Evolutionary conservation across 2,329 filamentous ascomycete species (phyloP).

Genomic region (Trichoderma hamatum): DNA sequence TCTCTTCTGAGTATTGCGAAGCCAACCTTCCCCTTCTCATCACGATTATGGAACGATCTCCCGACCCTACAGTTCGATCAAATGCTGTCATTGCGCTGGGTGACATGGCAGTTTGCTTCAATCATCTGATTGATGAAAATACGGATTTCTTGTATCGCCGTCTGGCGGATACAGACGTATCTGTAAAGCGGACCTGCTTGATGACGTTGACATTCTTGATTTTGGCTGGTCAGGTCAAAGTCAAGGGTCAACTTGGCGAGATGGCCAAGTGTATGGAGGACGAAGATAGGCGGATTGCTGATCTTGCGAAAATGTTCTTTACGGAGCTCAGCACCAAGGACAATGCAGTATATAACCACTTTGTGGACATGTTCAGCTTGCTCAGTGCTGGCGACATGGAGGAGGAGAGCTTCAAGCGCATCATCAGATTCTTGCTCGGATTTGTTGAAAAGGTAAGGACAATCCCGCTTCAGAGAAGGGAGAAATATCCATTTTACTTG

Average conservation of each 20-base stretch:
- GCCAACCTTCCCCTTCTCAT: conserved; percentile 89
- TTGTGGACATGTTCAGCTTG: conserved; percentile 97
- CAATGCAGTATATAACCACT: conserved; percentile 98
- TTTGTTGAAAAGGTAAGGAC: conserved; percentile 91
- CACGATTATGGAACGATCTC: conserved; percentile 94
- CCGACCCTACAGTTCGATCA: conserved; percentile 88
- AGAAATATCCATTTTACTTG: too few relatives aligned
- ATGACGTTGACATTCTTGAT: conserved; percentile 99
- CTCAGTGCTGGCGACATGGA: conserved; percentile 82
- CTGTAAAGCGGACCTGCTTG: conserved; percentile 93
- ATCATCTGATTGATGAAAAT: conserved; percentile 98
- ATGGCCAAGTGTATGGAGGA: conserved; percentile 99
- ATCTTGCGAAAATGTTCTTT: conserved; percentile 97
- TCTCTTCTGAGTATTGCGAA: conserved; percentile 95
- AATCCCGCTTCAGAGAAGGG: too few relatives aligned
- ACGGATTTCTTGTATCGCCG: conserved; percentile 96
- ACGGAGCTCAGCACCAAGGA: conserved; percentile 96
- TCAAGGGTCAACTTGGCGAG: conserved; percentile 96
- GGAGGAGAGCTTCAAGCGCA: conserved; percentile 82
- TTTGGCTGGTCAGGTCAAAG: conserved; percentile 95
- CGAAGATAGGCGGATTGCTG: conserved; percentile 89
- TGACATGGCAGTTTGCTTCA: conserved; percentile 99
- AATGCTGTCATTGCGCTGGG: conserved; percentile 97
- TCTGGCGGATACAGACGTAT: conserved; percentile 83
- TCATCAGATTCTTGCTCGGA: conserved; percentile 89